These are phyloP conservation scores for Dacryopinax spathularia DNA, from an alignment of 768 basidiomycete species.

Conservation along the genomic window DNA sequence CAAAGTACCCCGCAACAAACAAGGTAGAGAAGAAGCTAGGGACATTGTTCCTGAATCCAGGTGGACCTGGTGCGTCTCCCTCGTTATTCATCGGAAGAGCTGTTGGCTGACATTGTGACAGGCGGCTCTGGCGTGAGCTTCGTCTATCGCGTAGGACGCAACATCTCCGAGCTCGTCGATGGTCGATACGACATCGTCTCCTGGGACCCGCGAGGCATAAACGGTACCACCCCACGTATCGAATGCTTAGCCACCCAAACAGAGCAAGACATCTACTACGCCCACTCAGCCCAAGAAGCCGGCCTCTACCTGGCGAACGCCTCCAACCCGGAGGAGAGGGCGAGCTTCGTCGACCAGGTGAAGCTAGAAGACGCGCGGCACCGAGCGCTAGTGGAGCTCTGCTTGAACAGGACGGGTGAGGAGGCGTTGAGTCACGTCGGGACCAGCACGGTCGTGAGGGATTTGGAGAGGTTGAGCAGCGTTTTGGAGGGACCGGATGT, in stretches of 20 bases:
- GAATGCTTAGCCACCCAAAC: slow-evolving; percentile 18
- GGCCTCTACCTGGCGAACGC: slow-evolving; percentile 18
- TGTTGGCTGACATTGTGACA: not conserved
- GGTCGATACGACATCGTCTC: slow-evolving; percentile 17
- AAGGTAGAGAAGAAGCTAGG: slow-evolving; percentile 17
- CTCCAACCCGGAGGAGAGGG: slow-evolving; percentile 13
- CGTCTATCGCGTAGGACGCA: slow-evolving; percentile 15
- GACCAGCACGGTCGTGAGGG: slow-evolving; percentile 23
- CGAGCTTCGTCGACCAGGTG: slow-evolving; percentile 15
- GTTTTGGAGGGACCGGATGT: slow-evolving; percentile 20
- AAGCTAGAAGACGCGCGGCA: slow-evolving; percentile 16
- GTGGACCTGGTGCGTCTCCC: slow-evolving; percentile 10
- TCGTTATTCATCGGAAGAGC: not conserved
- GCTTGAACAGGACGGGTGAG: slow-evolving; percentile 18
- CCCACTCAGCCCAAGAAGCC: slow-evolving; percentile 20
- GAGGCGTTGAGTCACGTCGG: slow-evolving; percentile 22
- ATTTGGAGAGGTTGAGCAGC: slow-evolving; percentile 21
- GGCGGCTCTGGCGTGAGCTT: slow-evolving; percentile 17
- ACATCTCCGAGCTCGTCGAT: slow-evolving; percentile 14
- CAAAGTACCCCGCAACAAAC: slow-evolving; percentile 20
- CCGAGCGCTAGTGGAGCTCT: slow-evolving; percentile 19
- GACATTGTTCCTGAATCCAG: slow-evolving; percentile 24
- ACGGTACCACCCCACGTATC: slow-evolving; percentile 18
- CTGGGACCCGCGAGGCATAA: slow-evolving; percentile 25
- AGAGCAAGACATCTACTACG: slow-evolving; percentile 17